Evolutionary conservation across 129 eudicot species (phyloP).

Genomic region (Sambucus nigra): DNA sequence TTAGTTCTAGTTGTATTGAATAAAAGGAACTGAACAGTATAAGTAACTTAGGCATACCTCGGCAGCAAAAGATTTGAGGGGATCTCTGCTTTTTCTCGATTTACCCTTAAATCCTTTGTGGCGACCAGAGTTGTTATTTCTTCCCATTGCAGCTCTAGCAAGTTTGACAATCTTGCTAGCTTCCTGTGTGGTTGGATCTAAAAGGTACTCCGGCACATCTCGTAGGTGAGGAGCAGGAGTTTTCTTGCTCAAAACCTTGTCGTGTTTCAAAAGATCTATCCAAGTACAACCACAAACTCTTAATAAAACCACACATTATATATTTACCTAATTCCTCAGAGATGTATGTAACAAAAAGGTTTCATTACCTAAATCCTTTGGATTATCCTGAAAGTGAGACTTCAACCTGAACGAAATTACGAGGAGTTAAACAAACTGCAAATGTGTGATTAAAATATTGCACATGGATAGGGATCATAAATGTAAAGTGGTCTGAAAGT

Average conservation of each 20-base stretch:
- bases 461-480: not conserved
- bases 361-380: constrained; percentile 74
- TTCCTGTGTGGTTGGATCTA: constrained; percentile 85
- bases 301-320: not conserved
- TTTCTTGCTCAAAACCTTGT: constrained; percentile 85
- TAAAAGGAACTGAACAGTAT: not conserved
- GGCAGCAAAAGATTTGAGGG: constrained; percentile 74
- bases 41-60: constrained; percentile 31
- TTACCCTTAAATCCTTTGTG: constrained; percentile 50
- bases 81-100: constrained; percentile 58
- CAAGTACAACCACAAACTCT: constrained; percentile 3
- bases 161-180: constrained; percentile 84
- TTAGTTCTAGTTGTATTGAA: too few species aligned
- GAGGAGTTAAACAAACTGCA: not conserved
- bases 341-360: not conserved
- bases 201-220: constrained; percentile 73
- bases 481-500: not conserved
- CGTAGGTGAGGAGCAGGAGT: constrained; percentile 77
- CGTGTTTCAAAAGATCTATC: constrained; percentile 88
- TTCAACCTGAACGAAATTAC: constrained; percentile 52
- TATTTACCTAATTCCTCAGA: not conserved
- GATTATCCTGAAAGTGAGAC: constrained; percentile 92
- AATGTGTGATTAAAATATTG: not conserved
- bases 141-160: constrained; percentile 78
- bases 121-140: constrained; percentile 27